phyloP scores from a whole-genome alignment of 1,284 basidiomycete genomes.

The Cutaneotrichosporon sp. region DNA sequence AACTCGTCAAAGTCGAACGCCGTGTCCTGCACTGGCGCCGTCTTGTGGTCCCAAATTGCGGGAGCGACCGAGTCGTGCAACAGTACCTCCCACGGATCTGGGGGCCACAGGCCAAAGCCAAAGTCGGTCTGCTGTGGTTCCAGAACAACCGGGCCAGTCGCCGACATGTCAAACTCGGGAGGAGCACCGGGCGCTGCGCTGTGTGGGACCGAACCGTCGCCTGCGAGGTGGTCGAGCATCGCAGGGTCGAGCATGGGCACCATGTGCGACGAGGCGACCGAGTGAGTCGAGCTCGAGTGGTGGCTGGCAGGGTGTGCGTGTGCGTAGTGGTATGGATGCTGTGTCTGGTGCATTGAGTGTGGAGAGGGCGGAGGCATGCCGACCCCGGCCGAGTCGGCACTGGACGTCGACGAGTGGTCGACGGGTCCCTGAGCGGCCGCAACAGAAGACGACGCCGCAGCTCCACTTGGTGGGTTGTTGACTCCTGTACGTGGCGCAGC shows the following conservation, averaged over 20 bases:
- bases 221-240: too few relatives aligned
- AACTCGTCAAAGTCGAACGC: slow-evolving; percentile 15
- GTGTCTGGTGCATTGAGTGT: too few relatives aligned
- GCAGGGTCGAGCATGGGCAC: too few relatives aligned
- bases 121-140: slow-evolving; percentile 10
- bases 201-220: too few relatives aligned
- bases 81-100: slow-evolving; percentile 22
- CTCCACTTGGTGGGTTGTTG: background rate
- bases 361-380: background rate
- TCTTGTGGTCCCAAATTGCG: slow-evolving; percentile 10
- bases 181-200: too few relatives aligned
- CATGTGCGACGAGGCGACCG: too few relatives aligned
- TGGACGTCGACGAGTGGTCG: background rate
- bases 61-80: slow-evolving; percentile 17
- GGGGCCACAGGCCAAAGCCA: slow-evolving; percentile 16
- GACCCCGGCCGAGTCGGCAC: background rate
- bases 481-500: background rate
- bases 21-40: background rate
- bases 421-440: background rate
- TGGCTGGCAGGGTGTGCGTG: too few relatives aligned
- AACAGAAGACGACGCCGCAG: background rate
- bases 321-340: too few relatives aligned
- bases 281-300: too few relatives aligned
- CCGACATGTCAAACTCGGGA: too few relatives aligned
- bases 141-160: slow-evolving; percentile 1